Conservation (phyloP, 208 protist species). For the Naegleria gruberi region DNA sequence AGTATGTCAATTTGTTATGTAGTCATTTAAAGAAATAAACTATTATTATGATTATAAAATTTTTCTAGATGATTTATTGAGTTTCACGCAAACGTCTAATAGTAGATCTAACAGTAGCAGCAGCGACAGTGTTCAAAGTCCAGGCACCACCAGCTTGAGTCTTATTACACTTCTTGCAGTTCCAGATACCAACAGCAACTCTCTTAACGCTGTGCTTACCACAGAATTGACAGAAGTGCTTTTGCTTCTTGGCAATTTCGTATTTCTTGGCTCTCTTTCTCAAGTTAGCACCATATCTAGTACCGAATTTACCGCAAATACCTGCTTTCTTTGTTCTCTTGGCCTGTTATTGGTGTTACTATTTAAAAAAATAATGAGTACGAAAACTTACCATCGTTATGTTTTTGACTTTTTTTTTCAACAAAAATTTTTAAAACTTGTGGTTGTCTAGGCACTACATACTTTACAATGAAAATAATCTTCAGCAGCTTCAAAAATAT, state of each 20-base stretch:
- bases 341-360: not conserved
- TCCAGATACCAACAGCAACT: conserved; percentile 74
- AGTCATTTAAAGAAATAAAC: not conserved
- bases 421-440: not conserved
- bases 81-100: conserved; percentile 75
- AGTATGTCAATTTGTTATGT: not conserved
- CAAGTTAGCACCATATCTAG: conserved; percentile 78
- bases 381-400: not conserved
- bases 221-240: conserved; percentile 78
- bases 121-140: conserved; percentile 40
- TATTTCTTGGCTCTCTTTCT: conserved; percentile 81
- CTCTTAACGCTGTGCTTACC: conserved; percentile 67
- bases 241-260: conserved; percentile 68
- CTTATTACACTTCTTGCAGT: conserved; percentile 72
- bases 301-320: conserved; percentile 81
- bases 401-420: not conserved
- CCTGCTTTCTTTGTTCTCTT: conserved; percentile 48
- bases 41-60: not conserved
- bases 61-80: not conserved
- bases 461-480: too few relatives aligned
- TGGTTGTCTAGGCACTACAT: not conserved
- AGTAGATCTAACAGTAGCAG: conserved; percentile 60
- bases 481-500: too few relatives aligned
- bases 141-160: conserved; percentile 74
- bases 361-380: not conserved